Evolutionary conservation across 1,284 basidiomycete genomes (phyloP), one percentile per base, ranked within the genome.

Genomic region (Cutaneotrichosporon mucoides): DNA sequence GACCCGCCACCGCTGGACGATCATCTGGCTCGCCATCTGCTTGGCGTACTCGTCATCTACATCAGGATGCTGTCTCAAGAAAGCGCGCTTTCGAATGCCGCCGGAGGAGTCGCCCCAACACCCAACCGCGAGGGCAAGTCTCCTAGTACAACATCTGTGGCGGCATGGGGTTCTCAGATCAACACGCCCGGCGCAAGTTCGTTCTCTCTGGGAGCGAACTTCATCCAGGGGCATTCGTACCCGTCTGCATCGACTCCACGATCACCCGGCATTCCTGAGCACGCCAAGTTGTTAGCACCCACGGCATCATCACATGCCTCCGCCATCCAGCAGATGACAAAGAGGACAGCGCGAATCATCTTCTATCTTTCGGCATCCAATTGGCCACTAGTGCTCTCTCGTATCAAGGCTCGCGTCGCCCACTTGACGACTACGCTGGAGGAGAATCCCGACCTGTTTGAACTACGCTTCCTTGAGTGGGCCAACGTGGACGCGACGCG

Each of bases 351-450:
- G 11, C 85, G 87, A 49, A 86, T 95, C 67, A 84, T 96, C 46
- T 94, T 90, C 73, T 88, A 89, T 72, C 83, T 97, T 12, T 94
- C 92, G 6, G 87, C 90, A 0, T 89, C 89, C 16, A 96, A 97
- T 72, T 97, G 93, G 92, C 78, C 80, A 38, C 83, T 90, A 7
- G 88, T 97, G 15, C 84, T 89, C 65, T 79, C 83, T 24, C 84
- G 89, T 15, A 83, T 95, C 60, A 85, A 86, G 58, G 81, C 81
- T 47, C 88, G 89, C 84, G 64, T 83, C 79, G 60, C 82, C 88
- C 55, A 69, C 65, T 52, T 76, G n/a, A 70, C 68, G 9, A 79
- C 79, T 5, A 73, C 76, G 2, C 74, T 77, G 42, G 79, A 81
- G 50, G 75, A 79, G 50, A 72, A 80, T 84, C 34, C 84, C 83